phyloP scores from a whole-genome alignment of 2,329 filamentous ascomycete genomes.

The Phyllosticta citribraziliensis region DNA sequence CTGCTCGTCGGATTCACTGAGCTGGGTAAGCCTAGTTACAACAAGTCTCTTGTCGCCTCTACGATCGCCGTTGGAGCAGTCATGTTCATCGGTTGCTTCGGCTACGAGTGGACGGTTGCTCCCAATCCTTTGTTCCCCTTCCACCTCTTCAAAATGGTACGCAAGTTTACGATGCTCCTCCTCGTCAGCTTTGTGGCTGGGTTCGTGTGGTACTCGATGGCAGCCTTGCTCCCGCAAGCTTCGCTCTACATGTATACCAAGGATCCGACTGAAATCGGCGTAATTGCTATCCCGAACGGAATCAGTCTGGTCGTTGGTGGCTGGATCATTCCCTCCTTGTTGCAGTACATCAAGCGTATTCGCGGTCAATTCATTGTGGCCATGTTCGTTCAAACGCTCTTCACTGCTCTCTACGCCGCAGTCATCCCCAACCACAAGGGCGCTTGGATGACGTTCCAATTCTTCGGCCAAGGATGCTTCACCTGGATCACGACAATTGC shows the following conservation, averaged over 20 bases:
- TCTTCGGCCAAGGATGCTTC: conserved; percentile 14
- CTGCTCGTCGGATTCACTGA: conserved; percentile 40
- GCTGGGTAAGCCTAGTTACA: conserved; percentile 27
- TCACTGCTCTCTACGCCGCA: conserved; percentile 17
- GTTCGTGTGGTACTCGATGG: conserved; percentile 21
- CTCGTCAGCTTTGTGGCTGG: conserved; percentile 20
- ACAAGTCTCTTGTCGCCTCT: conserved; percentile 19
- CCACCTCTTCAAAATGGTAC: conserved; percentile 19
- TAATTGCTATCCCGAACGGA: conserved; percentile 16
- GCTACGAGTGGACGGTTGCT: conserved; percentile 15
- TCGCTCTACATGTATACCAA: conserved; percentile 16
- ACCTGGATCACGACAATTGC: background rate
- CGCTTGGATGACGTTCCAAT: conserved; percentile 17
- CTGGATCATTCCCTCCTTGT: conserved; percentile 13
- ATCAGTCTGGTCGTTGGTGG: conserved; percentile 15
- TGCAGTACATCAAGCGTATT: conserved; percentile 16
- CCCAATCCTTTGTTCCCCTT: conserved; percentile 21
- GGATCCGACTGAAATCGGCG: conserved; percentile 16
- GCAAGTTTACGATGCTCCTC: conserved; percentile 20
- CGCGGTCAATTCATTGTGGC: conserved; percentile 16
- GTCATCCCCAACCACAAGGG: conserved; percentile 15
- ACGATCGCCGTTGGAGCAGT: conserved; percentile 19
- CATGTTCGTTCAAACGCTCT: conserved; percentile 17
- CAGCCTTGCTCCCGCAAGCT: conserved; percentile 16
- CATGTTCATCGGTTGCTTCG: conserved; percentile 14